These are phyloP conservation scores for Magnolia kwangsiensis DNA, from an alignment of 164 flowering plant species.

Conservation along the genomic window DNA sequence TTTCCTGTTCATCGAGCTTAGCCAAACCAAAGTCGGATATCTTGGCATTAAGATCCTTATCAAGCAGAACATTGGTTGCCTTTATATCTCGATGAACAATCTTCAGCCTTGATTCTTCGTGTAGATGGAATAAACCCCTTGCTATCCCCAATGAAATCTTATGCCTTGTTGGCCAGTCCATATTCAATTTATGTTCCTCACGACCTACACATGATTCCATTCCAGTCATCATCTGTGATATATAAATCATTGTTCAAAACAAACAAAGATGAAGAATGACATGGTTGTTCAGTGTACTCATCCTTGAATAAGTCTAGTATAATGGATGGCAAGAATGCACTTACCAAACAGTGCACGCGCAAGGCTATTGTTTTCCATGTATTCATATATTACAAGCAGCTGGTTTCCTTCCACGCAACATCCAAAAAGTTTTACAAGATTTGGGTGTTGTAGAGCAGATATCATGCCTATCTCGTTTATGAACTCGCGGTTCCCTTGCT, in stretches of 20 bases:
- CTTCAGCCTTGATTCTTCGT: conserved; percentile 63
- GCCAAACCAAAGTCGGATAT: conserved; percentile 77
- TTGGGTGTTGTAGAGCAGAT: conserved; percentile 57
- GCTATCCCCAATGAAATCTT: conserved; percentile 57
- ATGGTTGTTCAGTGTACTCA: not conserved
- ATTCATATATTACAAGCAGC: conserved; percentile 46
- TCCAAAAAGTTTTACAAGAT: conserved; percentile 54
- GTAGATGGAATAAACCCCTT: conserved; percentile 55
- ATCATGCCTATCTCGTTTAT: conserved; percentile 60
- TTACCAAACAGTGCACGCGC: conserved; percentile 50
- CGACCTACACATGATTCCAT: conserved; percentile 24
- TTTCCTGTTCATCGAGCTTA: conserved; percentile 60
- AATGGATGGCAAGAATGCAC: not conserved
- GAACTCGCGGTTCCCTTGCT: conserved; percentile 67
- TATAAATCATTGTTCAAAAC: not conserved
- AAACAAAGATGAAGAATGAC: not conserved
- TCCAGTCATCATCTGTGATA: not conserved
- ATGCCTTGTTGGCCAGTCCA: conserved; percentile 60
- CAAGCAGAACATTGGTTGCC: conserved; percentile 60
- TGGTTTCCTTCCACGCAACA: conserved; percentile 55
- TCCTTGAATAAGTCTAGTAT: not conserved
- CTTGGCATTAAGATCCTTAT: conserved; percentile 47
- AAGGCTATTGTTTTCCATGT: conserved; percentile 55
- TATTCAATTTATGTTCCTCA: conserved; percentile 26
- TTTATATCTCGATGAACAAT: conserved; percentile 76